Evolutionary conservation across 2,329 filamentous ascomycete species (phyloP).

Genomic region (Aspergillus oerlinghausenensis): DNA sequence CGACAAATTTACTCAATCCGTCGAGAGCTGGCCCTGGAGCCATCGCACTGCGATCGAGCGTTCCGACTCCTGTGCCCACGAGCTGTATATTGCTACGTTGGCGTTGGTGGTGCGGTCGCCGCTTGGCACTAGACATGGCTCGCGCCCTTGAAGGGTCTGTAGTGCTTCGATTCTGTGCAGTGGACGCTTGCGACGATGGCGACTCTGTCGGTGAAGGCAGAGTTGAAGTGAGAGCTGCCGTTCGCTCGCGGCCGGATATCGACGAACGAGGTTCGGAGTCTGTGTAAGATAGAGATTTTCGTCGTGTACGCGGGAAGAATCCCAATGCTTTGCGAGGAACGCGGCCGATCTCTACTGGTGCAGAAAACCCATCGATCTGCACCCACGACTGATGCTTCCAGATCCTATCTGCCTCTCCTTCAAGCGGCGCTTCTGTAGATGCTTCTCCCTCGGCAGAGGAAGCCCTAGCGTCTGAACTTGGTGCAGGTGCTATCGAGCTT

Average conservation of each 20-base stretch:
- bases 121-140: constrained; percentile 25
- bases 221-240: constrained; percentile 26
- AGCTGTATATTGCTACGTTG: constrained; percentile 55
- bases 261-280: constrained; percentile 50
- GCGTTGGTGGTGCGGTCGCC: constrained; percentile 37
- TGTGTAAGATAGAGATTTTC: constrained; percentile 68
- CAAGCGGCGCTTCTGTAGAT: constrained; percentile 20
- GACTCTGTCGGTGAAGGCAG: constrained; percentile 23
- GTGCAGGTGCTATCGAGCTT: constrained; percentile 30
- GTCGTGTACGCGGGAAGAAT: constrained; percentile 85
- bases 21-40: constrained; percentile 72
- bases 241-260: constrained; percentile 26
- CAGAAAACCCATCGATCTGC: constrained; percentile 63
- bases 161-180: constrained; percentile 25
- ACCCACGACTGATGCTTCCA: constrained; percentile 93
- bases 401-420: constrained; percentile 56
- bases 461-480: constrained; percentile 5
- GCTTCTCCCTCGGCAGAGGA: constrained; percentile 5
- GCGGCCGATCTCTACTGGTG: constrained; percentile 79
- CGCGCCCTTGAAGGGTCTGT: constrained; percentile 24
- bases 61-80: constrained; percentile 81
- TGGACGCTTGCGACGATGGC: constrained; percentile 19
- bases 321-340: constrained; percentile 76
- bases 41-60: constrained; percentile 56
- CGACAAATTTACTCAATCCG: constrained; percentile 76